Conservation (phyloP, 768 basidiomycete genomes). For the Suillus subluteus region DNA sequence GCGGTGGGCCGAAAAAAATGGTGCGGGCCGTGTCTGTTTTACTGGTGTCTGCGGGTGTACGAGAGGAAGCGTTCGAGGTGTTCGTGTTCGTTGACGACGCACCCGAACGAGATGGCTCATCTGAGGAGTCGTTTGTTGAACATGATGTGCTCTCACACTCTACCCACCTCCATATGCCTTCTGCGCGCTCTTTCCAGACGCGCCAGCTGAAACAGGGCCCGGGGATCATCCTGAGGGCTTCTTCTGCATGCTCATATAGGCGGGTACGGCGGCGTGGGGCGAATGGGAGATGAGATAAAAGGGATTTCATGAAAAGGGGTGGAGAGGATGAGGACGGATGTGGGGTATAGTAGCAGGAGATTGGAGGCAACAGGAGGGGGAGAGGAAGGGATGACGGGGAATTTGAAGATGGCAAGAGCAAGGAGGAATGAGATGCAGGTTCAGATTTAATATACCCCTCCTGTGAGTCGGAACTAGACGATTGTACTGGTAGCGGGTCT, state of each 20-base stretch:
- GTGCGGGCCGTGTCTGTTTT: conserved; percentile 34
- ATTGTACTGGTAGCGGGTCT: conserved; percentile 19
- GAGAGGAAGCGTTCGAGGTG: not conserved
- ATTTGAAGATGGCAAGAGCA: conserved; percentile 23
- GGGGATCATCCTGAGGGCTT: conserved; percentile 50
- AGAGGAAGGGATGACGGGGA: conserved; percentile 20
- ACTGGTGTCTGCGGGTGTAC: conserved; percentile 17
- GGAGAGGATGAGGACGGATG: conserved; percentile 27
- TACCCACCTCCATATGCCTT: conserved; percentile 47
- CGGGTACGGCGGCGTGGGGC: conserved; percentile 40
- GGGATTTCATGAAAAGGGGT: conserved; percentile 40
- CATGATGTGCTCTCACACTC: conserved; percentile 29
- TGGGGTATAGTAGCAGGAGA: conserved; percentile 22
- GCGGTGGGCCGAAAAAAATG: conserved; percentile 32
- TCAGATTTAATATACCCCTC: conserved; percentile 39
- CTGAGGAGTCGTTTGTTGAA: conserved; percentile 4
- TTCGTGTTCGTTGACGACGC: conserved; percentile 8
- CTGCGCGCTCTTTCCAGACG: conserved; percentile 48
- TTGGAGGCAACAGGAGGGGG: conserved; percentile 26
- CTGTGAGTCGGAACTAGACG: conserved; percentile 20
- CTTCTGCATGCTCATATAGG: conserved; percentile 42
- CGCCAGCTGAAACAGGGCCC: conserved; percentile 47
- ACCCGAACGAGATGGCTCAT: conserved; percentile 3
- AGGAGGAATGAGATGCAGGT: conserved; percentile 26
- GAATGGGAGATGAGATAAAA: conserved; percentile 46